phyloP scores from a whole-genome alignment of 345 rosid genomes.

The Lenwebbia sp. region DNA sequence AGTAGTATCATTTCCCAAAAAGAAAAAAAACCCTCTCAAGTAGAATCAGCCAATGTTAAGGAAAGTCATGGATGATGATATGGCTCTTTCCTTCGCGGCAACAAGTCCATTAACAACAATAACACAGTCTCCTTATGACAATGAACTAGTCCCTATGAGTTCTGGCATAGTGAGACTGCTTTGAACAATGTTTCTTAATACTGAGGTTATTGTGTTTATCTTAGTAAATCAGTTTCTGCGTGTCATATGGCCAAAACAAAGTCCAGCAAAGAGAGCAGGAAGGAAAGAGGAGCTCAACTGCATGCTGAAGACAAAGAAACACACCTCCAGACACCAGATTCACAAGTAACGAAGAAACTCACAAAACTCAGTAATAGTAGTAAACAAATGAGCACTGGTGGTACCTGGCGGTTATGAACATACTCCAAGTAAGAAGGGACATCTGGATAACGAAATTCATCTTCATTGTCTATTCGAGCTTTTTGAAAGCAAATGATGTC shows the following conservation, averaged over 20 bases:
- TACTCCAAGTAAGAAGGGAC: constrained; percentile 87
- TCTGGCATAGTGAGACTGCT: background rate
- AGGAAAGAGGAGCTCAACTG: background rate
- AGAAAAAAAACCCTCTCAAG: background rate
- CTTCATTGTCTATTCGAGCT: constrained; percentile 37
- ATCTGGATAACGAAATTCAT: constrained; percentile 51
- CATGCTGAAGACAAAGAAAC: background rate
- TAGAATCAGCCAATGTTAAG: background rate
- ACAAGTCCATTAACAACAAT: background rate
- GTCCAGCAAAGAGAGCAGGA: background rate
- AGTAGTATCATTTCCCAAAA: background rate
- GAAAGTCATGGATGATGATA: background rate
- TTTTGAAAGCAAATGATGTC: constrained; percentile 96
- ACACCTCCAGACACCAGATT: background rate
- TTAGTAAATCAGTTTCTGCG: background rate
- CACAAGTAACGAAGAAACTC: background rate
- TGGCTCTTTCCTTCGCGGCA: background rate
- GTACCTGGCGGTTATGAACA: constrained; percentile 94
- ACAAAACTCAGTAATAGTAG: background rate
- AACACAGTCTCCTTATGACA: background rate
- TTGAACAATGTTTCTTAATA: background rate
- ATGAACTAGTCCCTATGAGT: background rate
- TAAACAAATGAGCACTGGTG: background rate
- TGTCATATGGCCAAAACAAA: background rate
- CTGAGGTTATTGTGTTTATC: background rate